phyloP scores from a whole-genome alignment of 176 grass and related monocot genomes.

The Paspalum vaginatum region DNA sequence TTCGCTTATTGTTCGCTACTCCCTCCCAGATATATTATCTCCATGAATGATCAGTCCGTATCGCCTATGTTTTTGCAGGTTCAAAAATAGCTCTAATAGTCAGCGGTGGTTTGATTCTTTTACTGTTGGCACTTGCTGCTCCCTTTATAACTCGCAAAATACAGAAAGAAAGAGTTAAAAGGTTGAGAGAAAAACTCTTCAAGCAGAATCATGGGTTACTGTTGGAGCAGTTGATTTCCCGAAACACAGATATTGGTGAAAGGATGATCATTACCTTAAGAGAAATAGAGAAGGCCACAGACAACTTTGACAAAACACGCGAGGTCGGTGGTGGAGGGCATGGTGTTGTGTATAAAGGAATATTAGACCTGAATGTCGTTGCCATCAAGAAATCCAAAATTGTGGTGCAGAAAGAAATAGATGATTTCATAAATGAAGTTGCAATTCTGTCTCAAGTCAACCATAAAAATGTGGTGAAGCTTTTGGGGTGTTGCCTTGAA shows the following conservation, averaged over 20 bases:
- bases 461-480: no score
- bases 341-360: background rate
- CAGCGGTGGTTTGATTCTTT: conserved; percentile 19
- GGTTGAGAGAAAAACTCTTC: conserved; percentile 43
- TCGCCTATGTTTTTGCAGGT: no score
- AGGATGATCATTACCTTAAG: conserved; percentile 47
- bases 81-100: conserved; percentile 44
- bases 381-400: no score
- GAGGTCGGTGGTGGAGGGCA: background rate
- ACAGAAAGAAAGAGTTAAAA: conserved; percentile 31
- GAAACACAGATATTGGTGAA: conserved; percentile 49
- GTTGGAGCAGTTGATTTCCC: conserved; percentile 48
- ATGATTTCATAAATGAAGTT: no score
- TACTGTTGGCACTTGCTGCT: conserved; percentile 30
- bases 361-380: no score
- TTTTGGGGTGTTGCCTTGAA: no score
- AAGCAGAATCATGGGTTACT: conserved; percentile 57
- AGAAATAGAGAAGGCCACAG: conserved; percentile 59
- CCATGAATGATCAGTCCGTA: no score
- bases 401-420: no score
- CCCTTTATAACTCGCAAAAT: conserved; percentile 42
- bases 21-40: background rate
- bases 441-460: no score
- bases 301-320: conserved; percentile 35
- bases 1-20: background rate